Base-by-base conservation (phyloP, 2,329 filamentous ascomycete genomes). In the Colletotrichum sp. region DNA sequence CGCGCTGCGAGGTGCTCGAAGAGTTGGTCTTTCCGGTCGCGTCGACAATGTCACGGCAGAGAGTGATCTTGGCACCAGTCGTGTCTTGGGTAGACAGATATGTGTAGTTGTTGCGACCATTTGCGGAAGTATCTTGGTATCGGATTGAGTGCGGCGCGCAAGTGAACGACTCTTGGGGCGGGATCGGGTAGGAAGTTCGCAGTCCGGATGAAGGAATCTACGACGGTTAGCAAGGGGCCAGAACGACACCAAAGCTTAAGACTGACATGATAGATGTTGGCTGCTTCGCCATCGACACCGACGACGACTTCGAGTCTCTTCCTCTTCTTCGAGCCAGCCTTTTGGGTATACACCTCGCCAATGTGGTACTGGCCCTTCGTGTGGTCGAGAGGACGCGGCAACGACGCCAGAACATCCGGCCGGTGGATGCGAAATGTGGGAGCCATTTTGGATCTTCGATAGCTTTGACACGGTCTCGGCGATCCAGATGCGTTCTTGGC, bases 141-240 rank as follows among this genome's bases (percentile, higher is more conserved):
- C 91, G 88, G 57, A 93, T 82, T 18, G 92, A 93, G 82, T 88
- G 89, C 24, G 92, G 89, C 10, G 92, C 83, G 82, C 92, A 93
- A 70, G 91, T 91, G 81, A 94, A 92, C 68, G 87, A 88, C 69
- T 92, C 90, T 82, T 93, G 91, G 2, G 92, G 92, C 30, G 92
- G 90, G 76, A 94, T 89, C 26, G 92, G 92, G 81, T 93, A 93
- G 3, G 92, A 93, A 8, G 92, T 93, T 79, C 93, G 88, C 77
- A 93, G 85, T 76, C 90, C 88, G 8, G 92, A 90, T 5, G 91
- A 89, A 5, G 91, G 88, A 62, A 93, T 87, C 92, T 94, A 78
- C 6, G n/a, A 9, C 12, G 12, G 69, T 83, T 75, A 83, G 78
- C 69, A 16, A 28, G 28, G 62, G 12, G 59, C 39, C 8, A 69